phyloP scores from a whole-genome alignment of 805 yeast genomes.

The Priceomyces medius region DNA sequence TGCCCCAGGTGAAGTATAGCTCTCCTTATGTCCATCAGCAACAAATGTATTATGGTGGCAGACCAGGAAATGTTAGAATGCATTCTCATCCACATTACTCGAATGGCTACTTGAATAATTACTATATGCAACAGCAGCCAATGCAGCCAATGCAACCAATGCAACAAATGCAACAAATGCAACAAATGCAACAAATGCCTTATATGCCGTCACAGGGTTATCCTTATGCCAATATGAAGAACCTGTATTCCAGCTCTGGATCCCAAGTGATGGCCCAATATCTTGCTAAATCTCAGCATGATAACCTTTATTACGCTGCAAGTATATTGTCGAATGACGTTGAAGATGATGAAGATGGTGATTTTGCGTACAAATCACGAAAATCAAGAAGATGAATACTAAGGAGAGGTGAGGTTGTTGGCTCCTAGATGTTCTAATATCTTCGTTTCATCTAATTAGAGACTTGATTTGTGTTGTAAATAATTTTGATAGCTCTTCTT shows the following conservation, averaged over 20 bases:
- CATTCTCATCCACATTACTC: conserved; percentile 5
- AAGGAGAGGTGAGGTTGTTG: too few species aligned
- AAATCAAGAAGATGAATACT: conserved; percentile 1
- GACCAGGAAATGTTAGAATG: background rate
- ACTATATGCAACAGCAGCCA: conserved; percentile 7
- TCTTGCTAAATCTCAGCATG: conserved; percentile 69
- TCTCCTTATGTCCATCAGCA: conserved; percentile 16
- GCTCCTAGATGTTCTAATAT: too few species aligned
- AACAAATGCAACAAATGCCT: conserved; percentile 5
- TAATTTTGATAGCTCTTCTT: too few species aligned
- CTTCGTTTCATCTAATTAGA: too few species aligned
- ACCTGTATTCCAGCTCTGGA: conserved; percentile 41
- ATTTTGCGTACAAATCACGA: conserved; percentile 3
- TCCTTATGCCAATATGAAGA: conserved; percentile 7
- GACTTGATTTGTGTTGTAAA: too few species aligned
- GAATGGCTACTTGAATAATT: conserved; percentile 4
- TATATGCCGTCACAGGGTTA: conserved; percentile 6
- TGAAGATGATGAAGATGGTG: conserved; percentile 16
- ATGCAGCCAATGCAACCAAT: conserved; percentile 6
- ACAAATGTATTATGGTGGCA: conserved; percentile 9
- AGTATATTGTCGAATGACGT: conserved; percentile 20
- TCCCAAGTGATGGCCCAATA: conserved; percentile 79
- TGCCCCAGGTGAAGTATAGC: conserved; percentile 4
- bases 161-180: conserved; percentile 6
- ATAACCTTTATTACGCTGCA: conserved; percentile 49